Conservation (phyloP, 768 basidiomycete genomes). For the Obba rivulosa region DNA sequence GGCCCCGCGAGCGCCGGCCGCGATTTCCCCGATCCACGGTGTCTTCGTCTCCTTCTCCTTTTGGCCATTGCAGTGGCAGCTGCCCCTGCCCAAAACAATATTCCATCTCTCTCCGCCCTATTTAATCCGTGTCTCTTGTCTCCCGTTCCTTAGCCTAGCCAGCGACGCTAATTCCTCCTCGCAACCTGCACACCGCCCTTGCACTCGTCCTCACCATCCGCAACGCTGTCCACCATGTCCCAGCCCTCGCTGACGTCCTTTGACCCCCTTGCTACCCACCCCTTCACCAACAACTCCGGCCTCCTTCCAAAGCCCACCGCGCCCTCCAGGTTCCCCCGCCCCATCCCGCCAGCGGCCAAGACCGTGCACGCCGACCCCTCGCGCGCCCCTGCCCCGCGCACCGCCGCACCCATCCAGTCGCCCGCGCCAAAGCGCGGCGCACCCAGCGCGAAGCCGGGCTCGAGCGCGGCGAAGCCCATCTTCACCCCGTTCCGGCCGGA, state of each 20-base stretch:
- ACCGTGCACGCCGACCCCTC: slow-evolving; percentile 3
- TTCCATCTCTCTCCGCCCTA: no score
- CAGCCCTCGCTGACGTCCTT: slow-evolving; percentile 37
- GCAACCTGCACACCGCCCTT: no score
- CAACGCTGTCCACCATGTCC: slow-evolving; percentile 19
- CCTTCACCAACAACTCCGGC: slow-evolving; percentile 43
- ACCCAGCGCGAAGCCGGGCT: slow-evolving; percentile 5
- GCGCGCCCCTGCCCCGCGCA: slow-evolving; percentile 8
- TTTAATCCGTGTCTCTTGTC: no score
- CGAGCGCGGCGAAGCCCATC: slow-evolving; percentile 24
- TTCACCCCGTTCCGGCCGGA: slow-evolving; percentile 49
- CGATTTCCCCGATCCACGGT: no score
- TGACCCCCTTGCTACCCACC: slow-evolving; percentile 53
- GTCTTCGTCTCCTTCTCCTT: no score
- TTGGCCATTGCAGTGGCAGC: no score
- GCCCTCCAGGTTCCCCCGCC: slow-evolving; percentile 44
- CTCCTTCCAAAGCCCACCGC: slow-evolving; percentile 34
- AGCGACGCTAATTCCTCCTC: no score
- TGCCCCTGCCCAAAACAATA: no score
- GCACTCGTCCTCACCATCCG: no score
- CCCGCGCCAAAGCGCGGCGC: slow-evolving; percentile 22
- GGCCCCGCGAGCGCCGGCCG: no score
- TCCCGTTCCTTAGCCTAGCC: no score
- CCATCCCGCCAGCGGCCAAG: slow-evolving; percentile 30
- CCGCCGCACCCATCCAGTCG: slow-evolving; percentile 14